phyloP scores from a whole-genome alignment of 1,139 yeast genomes.

The Lodderomyces parapsilosis region DNA sequence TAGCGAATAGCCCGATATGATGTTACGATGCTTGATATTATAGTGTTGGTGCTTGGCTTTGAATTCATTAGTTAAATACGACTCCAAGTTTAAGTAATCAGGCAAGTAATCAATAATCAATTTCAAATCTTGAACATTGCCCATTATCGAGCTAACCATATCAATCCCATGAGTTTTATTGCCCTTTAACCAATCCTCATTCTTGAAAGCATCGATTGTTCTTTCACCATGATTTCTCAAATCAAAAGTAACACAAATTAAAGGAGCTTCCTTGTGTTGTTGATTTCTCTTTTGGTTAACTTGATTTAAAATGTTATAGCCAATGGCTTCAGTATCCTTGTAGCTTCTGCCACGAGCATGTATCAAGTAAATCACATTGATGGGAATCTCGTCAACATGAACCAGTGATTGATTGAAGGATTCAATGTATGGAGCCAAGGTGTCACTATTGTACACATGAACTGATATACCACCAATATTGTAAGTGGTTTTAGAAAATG shows the following conservation, averaged over 20 bases:
- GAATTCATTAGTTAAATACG: constrained; percentile 23
- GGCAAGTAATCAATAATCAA: constrained; percentile 51
- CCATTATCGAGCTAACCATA: constrained; percentile 52
- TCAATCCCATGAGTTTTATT: constrained; percentile 47
- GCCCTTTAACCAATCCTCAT: constrained; percentile 45
- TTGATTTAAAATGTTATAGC: constrained; percentile 27
- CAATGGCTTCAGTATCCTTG: constrained; percentile 31
- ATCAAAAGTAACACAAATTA: constrained; percentile 57
- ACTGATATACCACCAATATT: constrained; percentile 35
- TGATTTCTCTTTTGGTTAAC: constrained; percentile 21
- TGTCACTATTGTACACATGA: constrained; percentile 33
- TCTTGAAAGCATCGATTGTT: constrained; percentile 30
- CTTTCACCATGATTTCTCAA: constrained; percentile 62
- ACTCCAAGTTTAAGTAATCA: constrained; percentile 36
- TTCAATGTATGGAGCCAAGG: constrained; percentile 25
- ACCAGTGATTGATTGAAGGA: constrained; percentile 9
- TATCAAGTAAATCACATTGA: constrained; percentile 39
- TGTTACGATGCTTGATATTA: constrained; percentile 27
- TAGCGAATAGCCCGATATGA: constrained; percentile 54
- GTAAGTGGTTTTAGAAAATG: constrained; percentile 23
- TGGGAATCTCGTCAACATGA: constrained; percentile 25
- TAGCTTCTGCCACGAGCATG: constrained; percentile 37
- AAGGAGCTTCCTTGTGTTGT: constrained; percentile 17
- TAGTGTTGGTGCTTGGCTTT: constrained; percentile 17
- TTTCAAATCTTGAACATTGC: constrained; percentile 49